These are phyloP conservation scores for Paramarasmius palmivorus DNA, from an alignment of 1,284 basidiomycete species.

Conservation along the genomic window DNA sequence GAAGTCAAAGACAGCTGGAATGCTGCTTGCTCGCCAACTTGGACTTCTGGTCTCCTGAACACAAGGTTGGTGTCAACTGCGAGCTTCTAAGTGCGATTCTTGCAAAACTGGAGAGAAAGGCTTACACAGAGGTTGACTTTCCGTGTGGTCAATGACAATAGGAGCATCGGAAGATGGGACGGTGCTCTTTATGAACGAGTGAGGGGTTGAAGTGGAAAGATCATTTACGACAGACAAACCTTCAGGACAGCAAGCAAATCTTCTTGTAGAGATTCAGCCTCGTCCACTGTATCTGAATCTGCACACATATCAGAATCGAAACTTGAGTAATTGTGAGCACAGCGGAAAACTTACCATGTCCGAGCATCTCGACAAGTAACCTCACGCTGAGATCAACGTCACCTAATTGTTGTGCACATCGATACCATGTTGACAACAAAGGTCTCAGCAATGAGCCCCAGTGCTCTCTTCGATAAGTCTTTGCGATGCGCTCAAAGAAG, in stretches of 20 bases:
- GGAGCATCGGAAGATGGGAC: slow-evolving; percentile 59
- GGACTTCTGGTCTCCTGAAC: slow-evolving; percentile 69
- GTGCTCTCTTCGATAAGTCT: slow-evolving; percentile 78
- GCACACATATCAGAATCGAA: slow-evolving; percentile 37
- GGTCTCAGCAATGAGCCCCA: slow-evolving; percentile 75
- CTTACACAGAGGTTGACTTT: slow-evolving; percentile 66
- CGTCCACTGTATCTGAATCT: slow-evolving; percentile 25
- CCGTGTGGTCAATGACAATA: slow-evolving; percentile 62
- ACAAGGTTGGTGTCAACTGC: slow-evolving; percentile 65
- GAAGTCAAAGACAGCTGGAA: slow-evolving; percentile 73
- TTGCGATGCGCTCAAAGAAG: slow-evolving; percentile 87
- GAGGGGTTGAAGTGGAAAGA: neutral
- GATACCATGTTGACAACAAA: slow-evolving; percentile 76
- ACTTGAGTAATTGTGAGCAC: slow-evolving; percentile 12
- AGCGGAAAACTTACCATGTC: slow-evolving; percentile 52
- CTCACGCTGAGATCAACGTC: slow-evolving; percentile 75
- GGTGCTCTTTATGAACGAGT: slow-evolving; percentile 51
- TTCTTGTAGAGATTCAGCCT: slow-evolving; percentile 52
- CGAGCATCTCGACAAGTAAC: slow-evolving; percentile 80
- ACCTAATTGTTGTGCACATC: slow-evolving; percentile 74
- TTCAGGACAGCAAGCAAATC: slow-evolving; percentile 70
- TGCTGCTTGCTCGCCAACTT: slow-evolving; percentile 59
- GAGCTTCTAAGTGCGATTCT: neutral
- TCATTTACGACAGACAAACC: slow-evolving; percentile 37
- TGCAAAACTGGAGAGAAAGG: slow-evolving; percentile 7